A percentile compares a stretch with the other conserved stretches of the same genome.
Conservation (phyloP, 345 rosid genomes). For the Aurinia saxatilis region DNA sequence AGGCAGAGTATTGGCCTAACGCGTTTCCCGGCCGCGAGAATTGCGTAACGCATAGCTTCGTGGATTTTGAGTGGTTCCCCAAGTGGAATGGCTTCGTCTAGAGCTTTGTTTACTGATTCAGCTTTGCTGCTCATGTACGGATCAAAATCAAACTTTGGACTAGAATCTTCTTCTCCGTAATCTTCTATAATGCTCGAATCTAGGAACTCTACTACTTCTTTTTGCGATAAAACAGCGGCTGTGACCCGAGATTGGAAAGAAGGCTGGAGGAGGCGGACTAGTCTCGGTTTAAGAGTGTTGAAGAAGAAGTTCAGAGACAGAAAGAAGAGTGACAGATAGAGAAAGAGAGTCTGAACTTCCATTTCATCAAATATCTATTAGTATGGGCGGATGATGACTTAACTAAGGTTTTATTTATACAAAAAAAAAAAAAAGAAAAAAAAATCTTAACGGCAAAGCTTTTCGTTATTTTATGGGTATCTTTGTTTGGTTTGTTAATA, state of each 20-base stretch:
- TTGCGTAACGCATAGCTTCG: conserved; percentile 71
- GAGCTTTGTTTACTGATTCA: conserved; percentile 40
- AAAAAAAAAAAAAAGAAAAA: too few relatives aligned
- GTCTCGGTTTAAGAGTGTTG: conserved; percentile 2
- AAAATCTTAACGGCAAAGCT: not conserved
- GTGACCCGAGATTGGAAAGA: conserved; percentile 5
- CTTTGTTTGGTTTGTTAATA: not conserved
- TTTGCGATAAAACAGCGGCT: conserved; percentile 13
- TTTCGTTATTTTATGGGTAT: not conserved
- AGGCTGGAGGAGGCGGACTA: conserved; percentile 16
- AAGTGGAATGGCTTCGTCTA: conserved; percentile 44
- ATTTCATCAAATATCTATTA: conserved; percentile 12
- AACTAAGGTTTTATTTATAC: not conserved
- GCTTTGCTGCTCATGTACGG: conserved; percentile 56
- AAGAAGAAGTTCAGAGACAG: conserved; percentile 21
- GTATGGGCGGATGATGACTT: not conserved
- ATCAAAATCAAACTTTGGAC: conserved; percentile 47
- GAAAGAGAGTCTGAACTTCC: conserved; percentile 21
- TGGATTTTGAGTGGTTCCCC: conserved; percentile 40
- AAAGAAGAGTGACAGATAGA: conserved; percentile 15
- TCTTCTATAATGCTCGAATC: conserved; percentile 32
- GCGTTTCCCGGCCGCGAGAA: conserved; percentile 59
- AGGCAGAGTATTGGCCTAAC: conserved; percentile 57
- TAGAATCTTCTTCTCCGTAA: conserved; percentile 23
- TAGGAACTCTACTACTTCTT: conserved; percentile 24